Percentiles rank a stretch among this genome's conserved stretches.
These are phyloP conservation scores for Nicotiana undulata DNA, from an alignment of 257 asterid genomes.

Conservation along the genomic window DNA sequence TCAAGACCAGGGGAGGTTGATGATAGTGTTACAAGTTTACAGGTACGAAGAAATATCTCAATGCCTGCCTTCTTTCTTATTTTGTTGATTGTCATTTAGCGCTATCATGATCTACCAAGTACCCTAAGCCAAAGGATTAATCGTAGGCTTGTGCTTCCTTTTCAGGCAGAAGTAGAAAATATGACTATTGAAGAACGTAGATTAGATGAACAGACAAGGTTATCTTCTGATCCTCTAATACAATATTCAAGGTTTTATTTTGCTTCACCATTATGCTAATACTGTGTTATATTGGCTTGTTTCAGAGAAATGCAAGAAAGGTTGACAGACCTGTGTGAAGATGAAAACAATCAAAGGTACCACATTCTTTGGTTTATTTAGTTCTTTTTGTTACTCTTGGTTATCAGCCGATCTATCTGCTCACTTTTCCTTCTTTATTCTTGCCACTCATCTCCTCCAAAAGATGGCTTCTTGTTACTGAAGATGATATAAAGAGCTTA, in stretches of 20 bases:
- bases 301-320: constrained; percentile 40
- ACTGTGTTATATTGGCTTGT: not conserved
- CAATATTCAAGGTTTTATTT: not conserved
- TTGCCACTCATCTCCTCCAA: constrained; percentile 8
- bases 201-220: constrained; percentile 39
- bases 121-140: not conserved
- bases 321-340: constrained; percentile 37
- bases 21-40: constrained; percentile 60
- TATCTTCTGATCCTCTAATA: constrained; percentile 1
- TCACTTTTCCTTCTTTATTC: not conserved
- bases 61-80: not conserved
- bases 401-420: not conserved
- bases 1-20: constrained; percentile 75
- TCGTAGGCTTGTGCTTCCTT: not conserved
- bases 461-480: constrained; percentile 89
- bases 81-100: not conserved
- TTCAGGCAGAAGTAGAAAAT: constrained; percentile 33
- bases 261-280: constrained; percentile 9
- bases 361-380: not conserved
- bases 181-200: constrained; percentile 29
- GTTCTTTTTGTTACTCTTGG: not conserved
- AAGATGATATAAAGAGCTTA: constrained; percentile 73
- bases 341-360: constrained; percentile 34
- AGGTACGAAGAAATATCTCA: constrained; percentile 34
- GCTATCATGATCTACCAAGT: not conserved